These are phyloP conservation scores for Calonectria ilicicola DNA, from an alignment of 2,329 filamentous ascomycete genomes.

Conservation along the genomic window DNA sequence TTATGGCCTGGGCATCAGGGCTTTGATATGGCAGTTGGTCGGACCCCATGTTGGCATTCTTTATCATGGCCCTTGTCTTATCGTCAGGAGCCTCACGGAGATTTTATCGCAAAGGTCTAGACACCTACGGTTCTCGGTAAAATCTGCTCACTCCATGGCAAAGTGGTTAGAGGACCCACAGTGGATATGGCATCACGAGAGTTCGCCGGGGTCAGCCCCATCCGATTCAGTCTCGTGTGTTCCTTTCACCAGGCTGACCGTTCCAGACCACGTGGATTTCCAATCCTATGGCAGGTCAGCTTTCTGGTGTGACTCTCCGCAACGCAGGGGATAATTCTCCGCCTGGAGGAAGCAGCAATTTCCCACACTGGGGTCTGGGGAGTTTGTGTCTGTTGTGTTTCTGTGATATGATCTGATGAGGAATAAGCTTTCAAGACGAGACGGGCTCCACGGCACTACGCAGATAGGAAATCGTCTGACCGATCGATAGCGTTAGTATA, in stretches of 20 bases:
- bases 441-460: constrained; percentile 7
- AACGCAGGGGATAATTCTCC: neutral
- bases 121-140: neutral
- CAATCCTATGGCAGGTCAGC: constrained; percentile 27
- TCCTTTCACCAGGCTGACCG: constrained; percentile 21
- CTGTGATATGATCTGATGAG: constrained; percentile 12
- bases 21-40: neutral
- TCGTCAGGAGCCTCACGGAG: neutral
- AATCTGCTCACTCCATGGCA: constrained; percentile 10
- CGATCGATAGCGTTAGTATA: constrained; percentile 11
- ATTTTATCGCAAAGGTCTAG: neutral
- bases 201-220: no score
- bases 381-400: constrained; percentile 9
- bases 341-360: constrained; percentile 18
- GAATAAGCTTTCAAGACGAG: neutral
- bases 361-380: constrained; percentile 17
- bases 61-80: neutral
- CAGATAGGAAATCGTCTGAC: constrained; percentile 15
- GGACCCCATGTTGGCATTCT: neutral
- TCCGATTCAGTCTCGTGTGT: no score
- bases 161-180: constrained; percentile 19
- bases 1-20: neutral
- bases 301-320: no score
- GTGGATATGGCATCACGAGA: constrained; percentile 8
- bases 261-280: neutral